Conservation (phyloP, 768 basidiomycete genomes). For the button mushroom (Agaricus bisporus) region DNA sequence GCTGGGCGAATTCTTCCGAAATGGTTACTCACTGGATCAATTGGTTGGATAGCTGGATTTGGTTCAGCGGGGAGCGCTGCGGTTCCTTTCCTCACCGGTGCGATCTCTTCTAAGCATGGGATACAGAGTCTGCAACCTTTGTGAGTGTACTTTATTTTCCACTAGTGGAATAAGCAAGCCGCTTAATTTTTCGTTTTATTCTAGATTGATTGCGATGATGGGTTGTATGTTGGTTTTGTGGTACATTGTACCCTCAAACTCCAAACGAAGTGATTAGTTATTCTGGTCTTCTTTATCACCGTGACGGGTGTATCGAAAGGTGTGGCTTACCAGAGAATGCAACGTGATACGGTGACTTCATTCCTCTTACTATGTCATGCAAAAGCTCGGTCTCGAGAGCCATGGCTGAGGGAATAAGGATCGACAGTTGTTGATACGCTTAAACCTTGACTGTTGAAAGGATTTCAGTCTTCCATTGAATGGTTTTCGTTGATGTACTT, state of each 20-base stretch:
- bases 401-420: too few relatives aligned
- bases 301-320: too few relatives aligned
- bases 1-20: constrained; percentile 61
- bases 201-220: constrained; percentile 60
- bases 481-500: too few relatives aligned
- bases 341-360: too few relatives aligned
- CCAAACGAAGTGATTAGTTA: background rate
- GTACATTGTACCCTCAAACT: constrained; percentile 37
- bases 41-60: constrained; percentile 64
- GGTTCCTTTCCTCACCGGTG: constrained; percentile 69
- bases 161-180: background rate
- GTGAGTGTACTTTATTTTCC: constrained; percentile 29
- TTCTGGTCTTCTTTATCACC: too few relatives aligned
- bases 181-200: background rate
- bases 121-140: constrained; percentile 58
- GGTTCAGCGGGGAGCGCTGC: constrained; percentile 70
- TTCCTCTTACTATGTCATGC: too few relatives aligned
- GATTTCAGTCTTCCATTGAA: too few relatives aligned
- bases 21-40: constrained; percentile 58
- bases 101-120: constrained; percentile 55
- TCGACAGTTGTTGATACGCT: too few relatives aligned
- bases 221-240: constrained; percentile 48
- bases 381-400: too few relatives aligned
- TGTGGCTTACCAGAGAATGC: too few relatives aligned
- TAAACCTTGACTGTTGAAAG: too few relatives aligned